A percentile compares a stretch with the other conserved stretches of the same genome.
phyloP scores from a whole-genome alignment of 306 rosid genomes.

The Biancaea sappan region DNA sequence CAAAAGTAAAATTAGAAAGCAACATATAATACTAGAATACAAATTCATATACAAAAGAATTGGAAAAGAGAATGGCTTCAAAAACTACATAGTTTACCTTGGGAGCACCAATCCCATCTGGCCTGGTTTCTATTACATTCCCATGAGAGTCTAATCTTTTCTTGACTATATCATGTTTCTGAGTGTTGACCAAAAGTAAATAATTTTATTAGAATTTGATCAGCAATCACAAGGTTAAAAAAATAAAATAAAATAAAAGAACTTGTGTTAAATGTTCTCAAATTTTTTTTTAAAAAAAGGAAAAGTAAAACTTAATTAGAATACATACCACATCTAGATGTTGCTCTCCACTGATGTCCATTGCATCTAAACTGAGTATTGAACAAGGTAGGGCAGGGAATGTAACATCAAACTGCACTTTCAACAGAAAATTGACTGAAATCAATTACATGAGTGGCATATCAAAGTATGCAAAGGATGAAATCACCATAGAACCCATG shows the following conservation, averaged over 20 bases:
- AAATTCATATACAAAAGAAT: neutral
- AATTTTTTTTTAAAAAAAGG: neutral
- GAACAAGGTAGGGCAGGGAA: slow-evolving; percentile 97
- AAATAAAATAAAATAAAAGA: no score
- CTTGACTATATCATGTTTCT: slow-evolving; percentile 95
- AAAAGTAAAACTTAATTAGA: slow-evolving; percentile 9
- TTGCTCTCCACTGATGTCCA: slow-evolving; percentile 99
- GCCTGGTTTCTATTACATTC: slow-evolving; percentile 86
- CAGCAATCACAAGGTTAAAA: neutral
- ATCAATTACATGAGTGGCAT: neutral
- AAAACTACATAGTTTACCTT: slow-evolving; percentile 50
- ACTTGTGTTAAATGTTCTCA: neutral
- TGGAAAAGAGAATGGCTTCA: neutral
- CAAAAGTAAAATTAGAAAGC: neutral
- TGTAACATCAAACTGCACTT: slow-evolving; percentile 95
- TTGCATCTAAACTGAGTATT: slow-evolving; percentile 91
- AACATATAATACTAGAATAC: slow-evolving; percentile 1
- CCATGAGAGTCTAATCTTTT: slow-evolving; percentile 89
- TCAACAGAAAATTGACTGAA: slow-evolving; percentile 35
- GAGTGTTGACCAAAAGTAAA: slow-evolving; percentile 34
- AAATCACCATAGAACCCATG: neutral
- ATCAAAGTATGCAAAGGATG: neutral
- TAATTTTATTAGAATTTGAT: neutral
- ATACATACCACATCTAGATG: slow-evolving; percentile 92
- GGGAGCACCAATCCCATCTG: slow-evolving; percentile 90